A percentile compares a stretch with the other conserved stretches of the same genome.
These are phyloP conservation scores for Phytophthora pini DNA, from an alignment of 352 stramenopile genomes.

Conservation along the genomic window DNA sequence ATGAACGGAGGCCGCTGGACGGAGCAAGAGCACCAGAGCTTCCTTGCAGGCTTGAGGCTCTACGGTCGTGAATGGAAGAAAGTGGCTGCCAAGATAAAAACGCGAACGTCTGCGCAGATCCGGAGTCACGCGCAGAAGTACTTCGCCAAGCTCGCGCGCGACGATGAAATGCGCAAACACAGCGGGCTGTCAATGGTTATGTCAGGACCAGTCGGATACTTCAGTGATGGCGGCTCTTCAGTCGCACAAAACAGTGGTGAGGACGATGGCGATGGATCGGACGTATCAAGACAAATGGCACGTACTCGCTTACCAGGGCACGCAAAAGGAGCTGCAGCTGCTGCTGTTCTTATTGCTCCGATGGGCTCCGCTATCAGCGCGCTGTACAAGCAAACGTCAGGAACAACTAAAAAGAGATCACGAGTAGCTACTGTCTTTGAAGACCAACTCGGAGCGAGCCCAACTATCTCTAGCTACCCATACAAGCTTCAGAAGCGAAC, in stretches of 20 bases:
- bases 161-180: slow-evolving; percentile 72
- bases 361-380: slow-evolving; percentile 23
- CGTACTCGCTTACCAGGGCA: slow-evolving; percentile 7
- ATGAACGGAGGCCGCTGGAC: slow-evolving; percentile 95
- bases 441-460: slow-evolving; percentile 8
- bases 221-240: slow-evolving; percentile 72
- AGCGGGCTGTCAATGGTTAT: slow-evolving; percentile 35
- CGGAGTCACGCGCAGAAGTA: slow-evolving; percentile 89
- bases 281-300: slow-evolving; percentile 20
- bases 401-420: slow-evolving; percentile 42
- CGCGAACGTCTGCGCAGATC: slow-evolving; percentile 86
- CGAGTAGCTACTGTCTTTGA: slow-evolving; percentile 24
- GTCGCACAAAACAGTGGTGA: slow-evolving; percentile 64
- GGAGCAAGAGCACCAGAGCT: slow-evolving; percentile 94
- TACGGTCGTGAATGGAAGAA: slow-evolving; percentile 99
- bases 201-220: slow-evolving; percentile 43
- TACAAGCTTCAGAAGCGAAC: slow-evolving; percentile 36
- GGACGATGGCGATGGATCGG: slow-evolving; percentile 44
- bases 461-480: slow-evolving; percentile 12
- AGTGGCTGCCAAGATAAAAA: slow-evolving; percentile 90
- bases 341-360: slow-evolving; percentile 24
- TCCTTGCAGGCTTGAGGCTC: slow-evolving; percentile 91
- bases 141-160: slow-evolving; percentile 85
- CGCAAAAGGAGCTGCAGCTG: slow-evolving; percentile 20
- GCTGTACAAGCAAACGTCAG: slow-evolving; percentile 23